phyloP scores from a whole-genome alignment of 148 eudicot genomes.

The Chenopodium formosanum region DNA sequence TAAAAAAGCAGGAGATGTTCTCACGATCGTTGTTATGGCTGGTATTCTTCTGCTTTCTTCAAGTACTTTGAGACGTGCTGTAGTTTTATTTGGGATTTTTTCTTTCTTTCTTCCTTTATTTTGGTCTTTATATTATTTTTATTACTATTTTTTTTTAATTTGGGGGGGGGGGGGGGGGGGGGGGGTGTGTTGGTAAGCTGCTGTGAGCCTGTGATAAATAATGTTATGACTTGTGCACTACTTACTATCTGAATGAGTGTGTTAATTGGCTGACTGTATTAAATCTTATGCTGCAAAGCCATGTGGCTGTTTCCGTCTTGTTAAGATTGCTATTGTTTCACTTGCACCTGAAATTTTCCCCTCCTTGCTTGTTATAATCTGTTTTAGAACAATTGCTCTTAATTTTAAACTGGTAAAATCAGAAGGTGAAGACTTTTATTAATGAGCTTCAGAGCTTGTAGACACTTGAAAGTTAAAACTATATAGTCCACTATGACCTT shows the following conservation, averaged over 20 bases:
- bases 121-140: background rate
- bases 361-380: background rate
- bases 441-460: background rate
- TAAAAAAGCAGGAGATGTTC: conserved; percentile 70
- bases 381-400: background rate
- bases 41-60: conserved; percentile 46
- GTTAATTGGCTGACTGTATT: background rate
- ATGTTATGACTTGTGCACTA: background rate
- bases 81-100: background rate
- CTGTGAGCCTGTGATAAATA: background rate
- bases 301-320: background rate
- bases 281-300: background rate
- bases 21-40: conserved; percentile 75
- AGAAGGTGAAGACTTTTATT: background rate
- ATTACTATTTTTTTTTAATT: background rate
- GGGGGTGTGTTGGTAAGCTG: background rate
- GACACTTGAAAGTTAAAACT: background rate
- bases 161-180: background rate
- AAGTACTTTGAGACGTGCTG: conserved; percentile 1
- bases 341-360: background rate
- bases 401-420: background rate
- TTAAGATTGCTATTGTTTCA: background rate
- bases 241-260: background rate
- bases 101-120: background rate
- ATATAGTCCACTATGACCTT: background rate